Evolutionary conservation across 768 basidiomycete species (phyloP).

Genomic region (Collybiopsis luxurians): DNA sequence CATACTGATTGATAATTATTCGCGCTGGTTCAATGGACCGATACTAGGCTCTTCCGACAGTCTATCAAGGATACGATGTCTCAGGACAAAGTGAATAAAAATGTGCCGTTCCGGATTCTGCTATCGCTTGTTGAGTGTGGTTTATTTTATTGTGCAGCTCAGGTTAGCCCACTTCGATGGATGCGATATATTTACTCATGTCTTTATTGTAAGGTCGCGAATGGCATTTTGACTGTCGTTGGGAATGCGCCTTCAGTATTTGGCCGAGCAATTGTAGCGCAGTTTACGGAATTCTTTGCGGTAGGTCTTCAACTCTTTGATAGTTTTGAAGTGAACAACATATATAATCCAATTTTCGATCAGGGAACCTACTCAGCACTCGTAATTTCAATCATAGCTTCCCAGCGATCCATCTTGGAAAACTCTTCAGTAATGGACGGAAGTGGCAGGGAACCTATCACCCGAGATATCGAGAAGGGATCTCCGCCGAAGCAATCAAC

Average conservation of each 20-base stretch:
- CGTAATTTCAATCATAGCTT: neutral
- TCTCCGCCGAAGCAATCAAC: neutral
- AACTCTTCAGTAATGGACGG: neutral
- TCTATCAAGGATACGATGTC: neutral
- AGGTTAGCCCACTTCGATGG: neutral
- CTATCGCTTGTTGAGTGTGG: slow-evolving; percentile 1
- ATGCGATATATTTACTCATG: neutral
- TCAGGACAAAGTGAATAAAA: neutral
- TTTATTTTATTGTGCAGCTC: neutral
- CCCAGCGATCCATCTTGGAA: neutral
- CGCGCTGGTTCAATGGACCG: neutral
- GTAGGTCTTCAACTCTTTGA: neutral
- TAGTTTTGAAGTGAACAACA: too few species aligned
- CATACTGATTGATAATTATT: neutral
- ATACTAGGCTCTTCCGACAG: slow-evolving; percentile 1
- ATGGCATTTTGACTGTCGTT: slow-evolving; percentile 1
- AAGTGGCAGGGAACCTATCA: neutral
- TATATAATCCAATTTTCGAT: neutral
- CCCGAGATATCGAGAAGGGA: neutral
- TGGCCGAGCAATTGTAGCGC: neutral
- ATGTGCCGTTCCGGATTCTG: neutral
- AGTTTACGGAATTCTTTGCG: neutral
- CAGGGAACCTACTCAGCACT: slow-evolving; percentile 1
- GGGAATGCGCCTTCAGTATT: neutral
- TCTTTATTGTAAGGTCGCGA: neutral